Conservation (phyloP, 805 yeast species). For the Zygosaccharomyces lentus region DNA sequence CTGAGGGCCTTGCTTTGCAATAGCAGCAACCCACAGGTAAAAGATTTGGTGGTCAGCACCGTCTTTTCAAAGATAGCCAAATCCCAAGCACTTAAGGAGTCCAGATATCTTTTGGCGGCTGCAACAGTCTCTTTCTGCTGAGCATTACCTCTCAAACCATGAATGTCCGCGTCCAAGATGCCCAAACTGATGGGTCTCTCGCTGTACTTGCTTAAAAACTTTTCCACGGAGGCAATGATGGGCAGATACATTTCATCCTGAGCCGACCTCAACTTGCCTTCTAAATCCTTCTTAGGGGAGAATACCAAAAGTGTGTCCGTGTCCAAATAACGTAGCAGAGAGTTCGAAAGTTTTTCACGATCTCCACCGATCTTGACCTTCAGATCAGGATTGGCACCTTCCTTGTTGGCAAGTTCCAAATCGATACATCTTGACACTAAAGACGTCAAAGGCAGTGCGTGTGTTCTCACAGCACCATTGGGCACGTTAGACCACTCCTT, state of each 20-base stretch:
- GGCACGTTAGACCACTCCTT: constrained; percentile 87
- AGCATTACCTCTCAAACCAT: constrained; percentile 75
- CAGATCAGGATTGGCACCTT: constrained; percentile 41
- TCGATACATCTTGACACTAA: constrained; percentile 85
- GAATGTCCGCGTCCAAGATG: constrained; percentile 71
- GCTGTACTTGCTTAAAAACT: constrained; percentile 42
- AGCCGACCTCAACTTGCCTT: constrained; percentile 72
- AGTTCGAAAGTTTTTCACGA: constrained; percentile 50
- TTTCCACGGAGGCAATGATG: constrained; percentile 62
- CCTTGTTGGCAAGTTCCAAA: constrained; percentile 41
- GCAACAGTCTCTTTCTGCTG: constrained; percentile 58
- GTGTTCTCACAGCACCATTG: constrained; percentile 63
- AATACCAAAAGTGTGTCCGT: constrained; percentile 90
- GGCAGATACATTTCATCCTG: constrained; percentile 79
- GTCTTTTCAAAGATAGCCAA: constrained; percentile 86
- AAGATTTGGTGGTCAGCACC: constrained; percentile 80
- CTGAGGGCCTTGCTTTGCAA: constrained; percentile 43
- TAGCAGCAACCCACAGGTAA: constrained; percentile 72
- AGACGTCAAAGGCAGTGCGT: constrained; percentile 77
- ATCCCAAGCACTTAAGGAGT: constrained; percentile 63
- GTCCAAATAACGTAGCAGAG: constrained; percentile 77
- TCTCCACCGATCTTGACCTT: constrained; percentile 58
- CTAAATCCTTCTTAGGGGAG: constrained; percentile 75
- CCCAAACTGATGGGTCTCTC: constrained; percentile 42
- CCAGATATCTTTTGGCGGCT: constrained; percentile 63